phyloP scores from a whole-genome alignment of 495 filamentous ascomycete species.

The Xylaria scruposa region DNA sequence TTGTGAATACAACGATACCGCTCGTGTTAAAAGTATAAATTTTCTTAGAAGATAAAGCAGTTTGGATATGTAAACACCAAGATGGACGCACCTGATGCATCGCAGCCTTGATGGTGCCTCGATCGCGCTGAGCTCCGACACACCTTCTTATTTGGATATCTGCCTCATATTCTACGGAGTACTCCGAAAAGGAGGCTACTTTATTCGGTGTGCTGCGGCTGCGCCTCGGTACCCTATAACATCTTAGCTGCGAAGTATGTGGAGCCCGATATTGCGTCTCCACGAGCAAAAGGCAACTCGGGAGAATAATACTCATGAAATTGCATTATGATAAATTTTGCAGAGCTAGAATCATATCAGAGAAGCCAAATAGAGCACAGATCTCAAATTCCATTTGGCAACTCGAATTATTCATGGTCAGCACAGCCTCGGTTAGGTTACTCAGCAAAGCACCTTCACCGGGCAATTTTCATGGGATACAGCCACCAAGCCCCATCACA shows the following conservation, averaged over 20 bases:
- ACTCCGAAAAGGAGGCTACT: not conserved
- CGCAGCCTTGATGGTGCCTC: not conserved
- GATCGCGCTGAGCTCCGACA: not conserved
- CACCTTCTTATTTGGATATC: not conserved
- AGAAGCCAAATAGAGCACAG: not conserved
- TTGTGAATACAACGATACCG: not conserved
- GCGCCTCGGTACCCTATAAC: not conserved
- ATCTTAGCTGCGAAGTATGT: not conserved
- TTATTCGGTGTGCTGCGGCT: conserved; percentile 15
- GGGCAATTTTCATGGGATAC: conserved; percentile 10
- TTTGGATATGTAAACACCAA: not conserved
- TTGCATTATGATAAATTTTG: not conserved
- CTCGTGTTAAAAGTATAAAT: not conserved
- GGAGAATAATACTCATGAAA: not conserved
- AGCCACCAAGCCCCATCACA: not conserved
- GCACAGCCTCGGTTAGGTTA: not conserved
- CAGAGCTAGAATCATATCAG: not conserved
- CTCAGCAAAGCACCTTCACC: not conserved
- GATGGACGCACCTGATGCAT: not conserved
- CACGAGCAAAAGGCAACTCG: not conserved
- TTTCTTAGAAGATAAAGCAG: not conserved
- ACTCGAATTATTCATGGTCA: too few species aligned
- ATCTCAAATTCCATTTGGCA: not conserved
- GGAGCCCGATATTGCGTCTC: not conserved
- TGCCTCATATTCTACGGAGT: not conserved